These are phyloP conservation scores for Coccomyxa subellipsoidea DNA, from an alignment of 163 green algal genomes.

Conservation along the genomic window DNA sequence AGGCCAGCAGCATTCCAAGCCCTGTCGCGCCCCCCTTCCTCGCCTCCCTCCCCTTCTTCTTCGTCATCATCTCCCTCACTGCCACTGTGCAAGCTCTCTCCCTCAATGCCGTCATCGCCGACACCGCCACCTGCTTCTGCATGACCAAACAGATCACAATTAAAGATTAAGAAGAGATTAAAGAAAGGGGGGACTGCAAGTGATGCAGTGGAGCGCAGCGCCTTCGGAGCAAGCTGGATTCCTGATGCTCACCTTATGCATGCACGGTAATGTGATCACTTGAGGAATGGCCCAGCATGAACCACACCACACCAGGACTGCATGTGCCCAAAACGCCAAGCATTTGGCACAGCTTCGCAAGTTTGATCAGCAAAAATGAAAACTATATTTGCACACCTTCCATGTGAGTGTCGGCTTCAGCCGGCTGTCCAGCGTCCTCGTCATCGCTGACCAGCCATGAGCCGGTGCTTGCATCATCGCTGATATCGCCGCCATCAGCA, in stretches of 20 bases:
- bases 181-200: no score
- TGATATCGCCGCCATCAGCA: neutral
- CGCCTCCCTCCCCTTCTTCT: neutral
- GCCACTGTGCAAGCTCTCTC: neutral
- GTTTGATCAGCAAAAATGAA: neutral
- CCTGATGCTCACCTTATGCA: no score
- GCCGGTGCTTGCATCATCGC: neutral
- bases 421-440: neutral
- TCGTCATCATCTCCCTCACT: neutral
- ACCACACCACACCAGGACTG: no score
- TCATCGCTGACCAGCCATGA: neutral
- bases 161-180: no score
- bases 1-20: neutral
- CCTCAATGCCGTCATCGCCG: neutral
- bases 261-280: no score
- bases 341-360: no score
- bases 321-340: no score
- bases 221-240: no score
- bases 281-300: no score
- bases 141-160: neutral
- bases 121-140: no score
- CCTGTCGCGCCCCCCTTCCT: neutral
- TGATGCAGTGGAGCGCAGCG: no score
- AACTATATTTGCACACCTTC: neutral
- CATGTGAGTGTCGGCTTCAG: neutral